Percentiles rank a stretch among this genome's conserved stretches.
phyloP scores from a whole-genome alignment of 257 asterid species.

The Gentiana dahurica region DNA sequence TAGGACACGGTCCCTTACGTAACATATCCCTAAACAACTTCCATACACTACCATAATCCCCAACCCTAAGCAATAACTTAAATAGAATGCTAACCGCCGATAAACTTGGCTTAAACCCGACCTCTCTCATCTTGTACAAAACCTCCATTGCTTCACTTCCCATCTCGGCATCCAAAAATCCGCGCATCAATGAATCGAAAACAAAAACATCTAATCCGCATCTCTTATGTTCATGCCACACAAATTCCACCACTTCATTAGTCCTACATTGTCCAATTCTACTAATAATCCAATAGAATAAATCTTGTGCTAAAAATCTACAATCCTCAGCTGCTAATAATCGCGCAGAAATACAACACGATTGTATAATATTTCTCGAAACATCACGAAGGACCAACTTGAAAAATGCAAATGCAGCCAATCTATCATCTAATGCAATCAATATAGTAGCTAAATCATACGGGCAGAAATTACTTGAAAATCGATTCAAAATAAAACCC shows the following conservation, averaged over 20 bases:
- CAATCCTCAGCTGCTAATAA: conserved; percentile 32
- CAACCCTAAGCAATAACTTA: conserved; percentile 51
- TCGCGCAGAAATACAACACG: conserved; percentile 53
- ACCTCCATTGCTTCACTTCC: conserved; percentile 48
- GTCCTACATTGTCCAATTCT: conserved; percentile 62
- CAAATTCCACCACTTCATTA: conserved; percentile 32
- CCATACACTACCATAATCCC: conserved; percentile 73
- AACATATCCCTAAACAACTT: conserved; percentile 65
- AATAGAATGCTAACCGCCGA: conserved; percentile 59
- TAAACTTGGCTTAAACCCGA: conserved; percentile 48
- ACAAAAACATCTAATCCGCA: conserved; percentile 37
- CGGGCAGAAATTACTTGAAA: conserved; percentile 48
- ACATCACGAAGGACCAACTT: conserved; percentile 40
- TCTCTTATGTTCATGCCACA: conserved; percentile 40
- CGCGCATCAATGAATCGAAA: conserved; percentile 75
- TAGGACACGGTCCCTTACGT: conserved; percentile 56
- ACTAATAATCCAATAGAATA: conserved; percentile 51
- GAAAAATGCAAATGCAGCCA: conserved; percentile 70
- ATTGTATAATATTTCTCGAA: conserved; percentile 31
- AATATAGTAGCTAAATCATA: conserved; percentile 44
- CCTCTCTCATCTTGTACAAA: conserved; percentile 53
- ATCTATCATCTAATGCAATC: conserved; percentile 33
- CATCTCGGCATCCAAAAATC: conserved; percentile 66
- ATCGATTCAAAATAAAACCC: conserved; percentile 23
- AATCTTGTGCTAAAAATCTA: conserved; percentile 68